These are phyloP conservation scores for Xerocomellus dryophilus DNA, from an alignment of 768 basidiomycete genomes.

Conservation along the genomic window DNA sequence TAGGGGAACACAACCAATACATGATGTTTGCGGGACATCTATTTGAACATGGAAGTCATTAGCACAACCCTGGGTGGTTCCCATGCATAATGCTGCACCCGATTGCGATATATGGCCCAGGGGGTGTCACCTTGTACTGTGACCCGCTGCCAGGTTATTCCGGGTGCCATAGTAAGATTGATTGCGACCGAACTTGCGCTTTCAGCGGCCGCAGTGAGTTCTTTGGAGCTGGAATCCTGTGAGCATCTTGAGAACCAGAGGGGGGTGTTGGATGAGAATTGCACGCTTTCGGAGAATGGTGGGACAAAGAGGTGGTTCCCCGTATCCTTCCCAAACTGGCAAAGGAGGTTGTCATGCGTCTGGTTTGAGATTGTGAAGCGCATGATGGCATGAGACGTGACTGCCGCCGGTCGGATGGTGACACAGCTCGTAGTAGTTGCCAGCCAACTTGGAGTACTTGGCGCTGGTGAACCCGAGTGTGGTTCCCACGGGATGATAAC, in stretches of 20 bases:
- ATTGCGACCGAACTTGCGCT: conserved; percentile 16
- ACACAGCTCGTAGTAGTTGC: not conserved
- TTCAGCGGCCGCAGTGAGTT: conserved; percentile 2
- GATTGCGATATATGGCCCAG: conserved; percentile 56
- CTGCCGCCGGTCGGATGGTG: too few relatives aligned
- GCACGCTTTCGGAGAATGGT: conserved; percentile 22
- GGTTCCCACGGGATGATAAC: not conserved
- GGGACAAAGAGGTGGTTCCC: conserved; percentile 16
- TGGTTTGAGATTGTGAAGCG: conserved; percentile 38
- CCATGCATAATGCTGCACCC: conserved; percentile 38
- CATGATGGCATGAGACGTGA: conserved; percentile 18
- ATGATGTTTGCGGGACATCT: conserved; percentile 47
- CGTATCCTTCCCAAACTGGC: conserved; percentile 6
- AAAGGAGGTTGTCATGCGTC: conserved; percentile 30
- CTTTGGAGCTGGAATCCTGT: conserved; percentile 22
- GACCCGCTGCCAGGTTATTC: conserved; percentile 48
- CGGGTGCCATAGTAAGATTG: conserved; percentile 19
- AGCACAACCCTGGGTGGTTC: conserved; percentile 1
- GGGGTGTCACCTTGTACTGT: conserved; percentile 43
- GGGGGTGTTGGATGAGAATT: conserved; percentile 18
- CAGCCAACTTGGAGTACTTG: not conserved
- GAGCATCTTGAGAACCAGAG: conserved; percentile 18
- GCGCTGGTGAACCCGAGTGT: not conserved
- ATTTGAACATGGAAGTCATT: not conserved
- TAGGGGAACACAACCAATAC: conserved; percentile 57